A percentile compares a stretch with the other conserved stretches of the same genome.
phyloP scores from a whole-genome alignment of 352 stramenopile genomes.

The Phytophthora quininea region DNA sequence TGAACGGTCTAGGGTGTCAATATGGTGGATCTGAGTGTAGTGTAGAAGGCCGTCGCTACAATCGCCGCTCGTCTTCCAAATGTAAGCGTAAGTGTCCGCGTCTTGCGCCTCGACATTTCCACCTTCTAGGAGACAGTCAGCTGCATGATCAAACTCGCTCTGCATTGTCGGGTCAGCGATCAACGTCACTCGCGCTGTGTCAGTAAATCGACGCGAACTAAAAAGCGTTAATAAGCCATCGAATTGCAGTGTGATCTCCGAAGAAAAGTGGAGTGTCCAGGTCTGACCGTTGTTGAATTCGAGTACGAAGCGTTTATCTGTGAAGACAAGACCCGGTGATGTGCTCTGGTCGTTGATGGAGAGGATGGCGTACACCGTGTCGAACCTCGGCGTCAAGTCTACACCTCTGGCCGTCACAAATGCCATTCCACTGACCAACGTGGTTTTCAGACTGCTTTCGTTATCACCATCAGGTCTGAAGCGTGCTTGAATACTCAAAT shows the following conservation, averaged over 20 bases:
- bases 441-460: constrained; percentile 19
- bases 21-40: constrained; percentile 50
- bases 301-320: constrained; percentile 39
- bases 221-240: constrained; percentile 25
- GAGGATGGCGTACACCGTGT: constrained; percentile 32
- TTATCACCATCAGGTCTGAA: constrained; percentile 17
- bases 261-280: constrained; percentile 52
- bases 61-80: constrained; percentile 47
- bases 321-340: constrained; percentile 8
- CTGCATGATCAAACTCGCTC: constrained; percentile 28
- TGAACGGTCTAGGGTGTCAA: constrained; percentile 45
- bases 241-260: constrained; percentile 25
- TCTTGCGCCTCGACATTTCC: constrained; percentile 38
- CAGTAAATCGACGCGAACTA: constrained; percentile 20
- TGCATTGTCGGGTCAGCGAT: constrained; percentile 23
- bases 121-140: constrained; percentile 40
- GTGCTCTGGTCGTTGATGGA: constrained; percentile 38
- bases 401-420: constrained; percentile 48
- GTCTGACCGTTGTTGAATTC: constrained; percentile 42
- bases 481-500: constrained; percentile 42
- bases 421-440: constrained; percentile 58
- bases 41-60: constrained; percentile 49
- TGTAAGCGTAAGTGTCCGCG: constrained; percentile 40
- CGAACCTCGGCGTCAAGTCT: constrained; percentile 35
- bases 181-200: constrained; percentile 22